Percentiles rank a stretch among this genome's conserved stretches.
Evolutionary conservation across 345 rosid genomes (phyloP).

Genomic region (Gossypium herbaceum): DNA sequence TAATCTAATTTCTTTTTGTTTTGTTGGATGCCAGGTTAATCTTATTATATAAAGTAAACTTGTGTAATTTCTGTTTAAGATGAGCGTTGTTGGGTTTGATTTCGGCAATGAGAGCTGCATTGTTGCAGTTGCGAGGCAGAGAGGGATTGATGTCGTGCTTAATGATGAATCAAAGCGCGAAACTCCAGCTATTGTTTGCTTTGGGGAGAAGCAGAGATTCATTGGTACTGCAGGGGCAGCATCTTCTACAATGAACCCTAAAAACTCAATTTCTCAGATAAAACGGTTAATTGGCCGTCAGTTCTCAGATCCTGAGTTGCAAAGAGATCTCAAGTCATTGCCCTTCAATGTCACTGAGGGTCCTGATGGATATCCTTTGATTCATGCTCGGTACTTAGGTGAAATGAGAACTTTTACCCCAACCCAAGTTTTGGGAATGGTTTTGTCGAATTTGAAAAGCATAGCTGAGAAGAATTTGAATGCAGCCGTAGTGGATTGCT

Average conservation of each 20-base stretch:
- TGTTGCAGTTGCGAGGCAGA: constrained; percentile 97
- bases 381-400: constrained; percentile 79
- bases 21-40: background rate
- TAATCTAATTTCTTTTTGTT: background rate
- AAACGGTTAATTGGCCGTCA: constrained; percentile 78
- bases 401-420: constrained; percentile 79
- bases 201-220: constrained; percentile 94
- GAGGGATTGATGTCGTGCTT: constrained; percentile 97
- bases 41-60: constrained; percentile 1
- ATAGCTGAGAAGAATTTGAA: constrained; percentile 86
- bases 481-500: constrained; percentile 89
- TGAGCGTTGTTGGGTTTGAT: constrained; percentile 99
- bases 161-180: constrained; percentile 98
- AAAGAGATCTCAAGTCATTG: constrained; percentile 68
- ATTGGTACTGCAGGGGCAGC: constrained; percentile 99
- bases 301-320: constrained; percentile 89
- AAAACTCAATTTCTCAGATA: constrained; percentile 81
- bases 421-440: constrained; percentile 91
- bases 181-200: constrained; percentile 91
- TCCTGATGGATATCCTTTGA: constrained; percentile 84
- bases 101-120: constrained; percentile 92
- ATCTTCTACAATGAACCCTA: constrained; percentile 91
- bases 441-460: constrained; percentile 68
- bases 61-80: constrained; percentile 25
- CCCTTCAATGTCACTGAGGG: constrained; percentile 76